Evolutionary conservation across 2,329 filamentous ascomycete genomes (phyloP).

Genomic region (Hypocreales sp.): DNA sequence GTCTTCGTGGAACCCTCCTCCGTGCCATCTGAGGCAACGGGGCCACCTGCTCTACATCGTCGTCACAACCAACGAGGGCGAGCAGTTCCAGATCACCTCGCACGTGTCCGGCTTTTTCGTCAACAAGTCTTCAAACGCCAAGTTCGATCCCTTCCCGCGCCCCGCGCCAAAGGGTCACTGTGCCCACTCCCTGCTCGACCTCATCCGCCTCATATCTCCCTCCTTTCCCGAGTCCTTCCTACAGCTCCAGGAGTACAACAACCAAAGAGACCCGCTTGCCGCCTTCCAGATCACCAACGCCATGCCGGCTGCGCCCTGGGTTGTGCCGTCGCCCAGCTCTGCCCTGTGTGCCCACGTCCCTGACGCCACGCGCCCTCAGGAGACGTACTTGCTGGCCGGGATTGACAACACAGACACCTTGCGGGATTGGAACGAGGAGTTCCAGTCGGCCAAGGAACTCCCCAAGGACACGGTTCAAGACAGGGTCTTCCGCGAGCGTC

Average conservation of each 20-base stretch:
- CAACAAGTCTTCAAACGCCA: conserved; percentile 88
- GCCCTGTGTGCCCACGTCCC: conserved; percentile 55
- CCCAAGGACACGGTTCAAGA: conserved; percentile 91
- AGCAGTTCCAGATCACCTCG: conserved; percentile 85
- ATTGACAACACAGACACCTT: conserved; percentile 89
- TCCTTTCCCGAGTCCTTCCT: conserved; percentile 68
- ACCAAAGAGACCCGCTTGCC: conserved; percentile 70
- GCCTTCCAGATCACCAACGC: conserved; percentile 95
- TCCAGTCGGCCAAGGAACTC: conserved; percentile 89
- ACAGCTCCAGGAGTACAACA: conserved; percentile 70
- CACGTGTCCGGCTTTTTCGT: conserved; percentile 94
- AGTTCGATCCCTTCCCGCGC: conserved; percentile 82
- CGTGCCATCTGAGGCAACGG: conserved; percentile 76
- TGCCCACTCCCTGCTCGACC: conserved; percentile 72
- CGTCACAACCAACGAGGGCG: conserved; percentile 82
- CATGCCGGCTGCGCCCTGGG: conserved; percentile 83
- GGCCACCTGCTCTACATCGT: conserved; percentile 87
- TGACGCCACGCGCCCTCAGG: conserved; percentile 80
- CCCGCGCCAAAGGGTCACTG: conserved; percentile 61
- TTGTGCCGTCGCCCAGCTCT: conserved; percentile 56
- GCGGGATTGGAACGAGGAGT: conserved; percentile 97
- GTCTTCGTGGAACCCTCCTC: conserved; percentile 92
- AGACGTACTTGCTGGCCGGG: conserved; percentile 78
- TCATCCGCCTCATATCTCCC: conserved; percentile 66
- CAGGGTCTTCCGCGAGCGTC: conserved; percentile 83